Evolutionary conservation across 202 grass and related monocot species (phyloP), one percentile per base, ranked within the genome.

Genomic region (Panicum virgatum): DNA sequence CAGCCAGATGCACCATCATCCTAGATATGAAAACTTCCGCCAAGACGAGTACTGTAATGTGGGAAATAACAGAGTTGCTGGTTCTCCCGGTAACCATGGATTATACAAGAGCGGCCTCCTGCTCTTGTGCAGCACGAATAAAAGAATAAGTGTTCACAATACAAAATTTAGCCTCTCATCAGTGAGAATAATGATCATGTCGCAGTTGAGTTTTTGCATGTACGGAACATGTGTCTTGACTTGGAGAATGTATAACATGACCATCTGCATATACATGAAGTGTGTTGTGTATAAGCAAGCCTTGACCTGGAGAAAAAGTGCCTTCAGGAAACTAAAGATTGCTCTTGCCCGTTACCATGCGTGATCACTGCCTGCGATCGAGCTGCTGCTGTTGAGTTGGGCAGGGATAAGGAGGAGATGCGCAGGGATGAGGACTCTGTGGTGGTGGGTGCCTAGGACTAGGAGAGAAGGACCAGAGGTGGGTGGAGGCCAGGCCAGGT

Each of bases 1-100:
- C 91, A 97, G 71, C 94, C 85, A 59, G 94, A 97, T 80, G 89
- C 89, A 0, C 87, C 87, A 27, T 27, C 56, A 14, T 23, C 56
- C 11, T 5, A 4, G 23, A 26, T 14, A 26, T 59, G 56, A 59
- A 11, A 26, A 59, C 56, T 27, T 59, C 13, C 14, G 56, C 23
- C 23, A 59, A 2, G 22, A 59, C 6, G 22, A 1, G 6, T 59
- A 5, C 54, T 23, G 52, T n/a, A 56, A n/a, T 56, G 20, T 56
- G 52, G 52, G 11, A 16, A 56, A 56, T 56, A 56, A 11, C n/a
- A 56, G 20, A 22, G 51, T 7, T 23, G 8, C 53, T 57, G n/a
- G 22, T 25, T 11, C 22, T 58, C 54, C 52, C 52, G 5, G 52
- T 56, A 53, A 53, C 52, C 52, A 56, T 53, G n/a, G 20, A 56